Conservation (phyloP, 257 asterid genomes). For the Salvia splendens region DNA sequence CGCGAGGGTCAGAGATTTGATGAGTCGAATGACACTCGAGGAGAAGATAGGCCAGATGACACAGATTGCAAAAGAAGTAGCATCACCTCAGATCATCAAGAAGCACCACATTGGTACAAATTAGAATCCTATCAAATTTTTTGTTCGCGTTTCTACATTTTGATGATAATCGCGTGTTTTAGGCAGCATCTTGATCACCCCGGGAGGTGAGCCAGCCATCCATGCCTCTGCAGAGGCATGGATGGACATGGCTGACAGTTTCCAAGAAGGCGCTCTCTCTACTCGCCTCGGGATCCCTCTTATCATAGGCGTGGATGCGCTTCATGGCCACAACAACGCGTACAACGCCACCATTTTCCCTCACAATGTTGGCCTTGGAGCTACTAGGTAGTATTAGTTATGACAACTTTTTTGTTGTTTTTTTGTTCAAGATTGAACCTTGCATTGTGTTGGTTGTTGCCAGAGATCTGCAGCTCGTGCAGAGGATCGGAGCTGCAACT, state of each 20-base stretch:
- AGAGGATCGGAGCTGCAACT: constrained; percentile 49
- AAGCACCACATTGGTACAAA: constrained; percentile 44
- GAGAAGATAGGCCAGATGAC: constrained; percentile 54
- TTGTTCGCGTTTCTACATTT: too few species aligned
- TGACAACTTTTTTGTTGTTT: background rate
- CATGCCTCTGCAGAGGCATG: constrained; percentile 48
- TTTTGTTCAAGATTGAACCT: too few species aligned
- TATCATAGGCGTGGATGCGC: constrained; percentile 53
- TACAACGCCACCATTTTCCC: constrained; percentile 58
- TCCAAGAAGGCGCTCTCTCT: constrained; percentile 45
- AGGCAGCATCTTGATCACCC: constrained; percentile 46
- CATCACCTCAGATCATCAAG: constrained; percentile 32
- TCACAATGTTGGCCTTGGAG: constrained; percentile 61
- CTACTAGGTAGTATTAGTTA: constrained; percentile 34
- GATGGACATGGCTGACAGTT: constrained; percentile 48
- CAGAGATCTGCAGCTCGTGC: constrained; percentile 48
- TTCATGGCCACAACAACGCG: constrained; percentile 54
- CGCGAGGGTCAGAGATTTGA: constrained; percentile 36
- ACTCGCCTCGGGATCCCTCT: constrained; percentile 54
- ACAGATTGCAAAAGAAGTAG: constrained; percentile 36
- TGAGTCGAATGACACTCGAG: constrained; percentile 41
- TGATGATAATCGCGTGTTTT: too few species aligned
- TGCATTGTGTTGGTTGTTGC: background rate
- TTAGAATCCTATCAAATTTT: too few species aligned
- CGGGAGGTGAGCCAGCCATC: constrained; percentile 42